Percentiles rank a stretch among this genome's conserved stretches.
Conservation (phyloP, 2,329 filamentous ascomycete species). For the Fusarium nisikadoi region DNA sequence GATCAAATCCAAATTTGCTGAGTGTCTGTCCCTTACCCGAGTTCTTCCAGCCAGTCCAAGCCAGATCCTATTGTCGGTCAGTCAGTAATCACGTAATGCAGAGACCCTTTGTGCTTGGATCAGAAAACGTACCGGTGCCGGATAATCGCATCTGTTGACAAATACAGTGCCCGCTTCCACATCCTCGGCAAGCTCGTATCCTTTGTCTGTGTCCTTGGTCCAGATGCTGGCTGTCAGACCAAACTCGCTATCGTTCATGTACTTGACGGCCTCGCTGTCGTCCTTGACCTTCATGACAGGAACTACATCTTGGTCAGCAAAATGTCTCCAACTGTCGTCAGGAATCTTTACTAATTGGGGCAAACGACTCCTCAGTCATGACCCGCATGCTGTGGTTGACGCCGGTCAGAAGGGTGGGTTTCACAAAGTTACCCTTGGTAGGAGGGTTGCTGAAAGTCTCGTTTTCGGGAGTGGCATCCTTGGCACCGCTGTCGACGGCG, state of each 20-base stretch:
- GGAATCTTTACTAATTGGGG: conserved; percentile 50
- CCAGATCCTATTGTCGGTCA: conserved; percentile 72
- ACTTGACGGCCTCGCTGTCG: conserved; percentile 81
- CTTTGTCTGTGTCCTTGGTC: conserved; percentile 85
- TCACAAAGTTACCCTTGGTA: conserved; percentile 86
- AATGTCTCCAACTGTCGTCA: not conserved
- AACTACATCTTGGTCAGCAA: conserved; percentile 20
- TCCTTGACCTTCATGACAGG: conserved; percentile 87
- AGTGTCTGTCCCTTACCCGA: conserved; percentile 92
- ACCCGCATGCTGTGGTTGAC: conserved; percentile 86
- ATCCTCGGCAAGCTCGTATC: conserved; percentile 78
- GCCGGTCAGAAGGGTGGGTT: conserved; percentile 82
- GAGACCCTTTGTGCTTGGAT: conserved; percentile 12
- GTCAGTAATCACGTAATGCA: conserved; percentile 23
- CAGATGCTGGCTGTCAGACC: conserved; percentile 96
- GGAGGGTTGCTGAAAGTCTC: conserved; percentile 78
- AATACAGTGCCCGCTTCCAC: conserved; percentile 96
- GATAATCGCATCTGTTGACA: conserved; percentile 93
- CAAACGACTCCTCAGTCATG: conserved; percentile 96
- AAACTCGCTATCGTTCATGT: conserved; percentile 97
- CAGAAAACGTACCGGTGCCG: conserved; percentile 76
- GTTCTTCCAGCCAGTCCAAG: conserved; percentile 99
- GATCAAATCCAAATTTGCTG: conserved; percentile 90
- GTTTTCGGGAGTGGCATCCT: conserved; percentile 85
- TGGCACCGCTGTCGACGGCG: conserved; percentile 84